Base-by-base conservation (phyloP, 331 rosid genomes). In the Phaseolus coccineus region DNA sequence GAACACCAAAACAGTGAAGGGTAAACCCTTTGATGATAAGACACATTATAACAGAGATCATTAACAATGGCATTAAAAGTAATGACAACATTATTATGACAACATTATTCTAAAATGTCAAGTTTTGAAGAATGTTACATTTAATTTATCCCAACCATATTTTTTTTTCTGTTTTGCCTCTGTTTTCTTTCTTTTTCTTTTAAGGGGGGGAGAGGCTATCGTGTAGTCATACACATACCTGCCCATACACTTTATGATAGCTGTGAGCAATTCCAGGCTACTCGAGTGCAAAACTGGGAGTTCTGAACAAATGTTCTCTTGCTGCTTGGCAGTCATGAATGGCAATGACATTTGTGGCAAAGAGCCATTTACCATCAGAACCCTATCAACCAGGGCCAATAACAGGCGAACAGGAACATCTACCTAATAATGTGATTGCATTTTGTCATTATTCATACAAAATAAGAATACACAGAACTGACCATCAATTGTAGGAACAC, bases 261-360 rank as follows among this genome's bases (percentile, higher is more conserved):
- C 92, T 78, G 62, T 53, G 53, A 96, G 98, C 74, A 96, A 88
- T 39, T 96, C 97, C 87, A 96, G 62, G 85, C 90, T 69, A 79
- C 74, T 61, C 33, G 74, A 85, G 83, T 96, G 99, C 88, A 93
- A 83, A 33, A 68, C 85, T 35, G 99, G 98, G 82, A 96, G 99
- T 84, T 89, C 93, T n/a, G 91, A 90, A 84, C 96, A 91, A 61
- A 96, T 81, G 40, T 82, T 83, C 77, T 93, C 98, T 88, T 96
- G 98, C 81, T 91, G 94, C 83, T 72, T 84, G 69, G 88, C 76
- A 55, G 97, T 91, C 90, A 88, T 77, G 82, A 96, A 93, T 70
- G 91, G 89, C 80, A 78, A 58, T 71, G 88, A 69, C 50, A 84
- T 86, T 73, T 78, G 87, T 72, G 94, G 90, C 78, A 91, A 68